Percentiles rank a stretch among this genome's conserved stretches.
These are phyloP conservation scores for Ustilago shanxiensis DNA, from an alignment of 1,284 basidiomycete genomes.

Conservation along the genomic window DNA sequence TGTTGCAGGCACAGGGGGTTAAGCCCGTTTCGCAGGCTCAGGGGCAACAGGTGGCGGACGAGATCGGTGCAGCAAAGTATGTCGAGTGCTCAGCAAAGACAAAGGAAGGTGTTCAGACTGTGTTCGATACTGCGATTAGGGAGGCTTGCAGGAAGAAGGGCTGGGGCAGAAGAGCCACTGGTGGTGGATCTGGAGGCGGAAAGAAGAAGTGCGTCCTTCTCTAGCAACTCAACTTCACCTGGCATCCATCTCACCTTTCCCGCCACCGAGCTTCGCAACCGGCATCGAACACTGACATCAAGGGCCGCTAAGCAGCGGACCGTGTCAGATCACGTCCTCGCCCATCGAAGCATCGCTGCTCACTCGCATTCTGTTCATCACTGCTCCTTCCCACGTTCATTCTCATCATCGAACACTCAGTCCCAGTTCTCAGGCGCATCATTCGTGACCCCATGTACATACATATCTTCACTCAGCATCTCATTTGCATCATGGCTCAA, in stretches of 20 bases:
- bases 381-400: background rate
- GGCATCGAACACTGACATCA: slow-evolving; percentile 3
- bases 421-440: slow-evolving; percentile 3
- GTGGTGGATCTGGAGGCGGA: slow-evolving; percentile 69
- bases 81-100: slow-evolving; percentile 95
- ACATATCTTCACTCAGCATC: slow-evolving; percentile 5
- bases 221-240: slow-evolving; percentile 71
- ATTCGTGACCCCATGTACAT: slow-evolving; percentile 17
- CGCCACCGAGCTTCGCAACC: background rate
- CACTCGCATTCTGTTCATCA: background rate
- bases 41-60: slow-evolving; percentile 78
- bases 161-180: slow-evolving; percentile 33
- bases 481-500: slow-evolving; percentile 7
- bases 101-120: slow-evolving; percentile 87
- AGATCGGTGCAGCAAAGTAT: slow-evolving; percentile 91
- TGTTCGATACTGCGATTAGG: slow-evolving; percentile 88
- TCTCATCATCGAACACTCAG: background rate
- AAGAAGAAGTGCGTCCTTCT: slow-evolving; percentile 83
- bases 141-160: slow-evolving; percentile 75
- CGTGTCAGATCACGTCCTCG: background rate
- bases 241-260: too few relatives aligned
- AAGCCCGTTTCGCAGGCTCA: slow-evolving; percentile 81
- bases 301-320: slow-evolving; percentile 15
- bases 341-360: background rate
- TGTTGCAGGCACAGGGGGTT: slow-evolving; percentile 91